Evolutionary conservation across 2,329 filamentous ascomycete genomes (phyloP), one percentile per base, ranked within the genome.

Genomic region (Clarireedia paspali): DNA sequence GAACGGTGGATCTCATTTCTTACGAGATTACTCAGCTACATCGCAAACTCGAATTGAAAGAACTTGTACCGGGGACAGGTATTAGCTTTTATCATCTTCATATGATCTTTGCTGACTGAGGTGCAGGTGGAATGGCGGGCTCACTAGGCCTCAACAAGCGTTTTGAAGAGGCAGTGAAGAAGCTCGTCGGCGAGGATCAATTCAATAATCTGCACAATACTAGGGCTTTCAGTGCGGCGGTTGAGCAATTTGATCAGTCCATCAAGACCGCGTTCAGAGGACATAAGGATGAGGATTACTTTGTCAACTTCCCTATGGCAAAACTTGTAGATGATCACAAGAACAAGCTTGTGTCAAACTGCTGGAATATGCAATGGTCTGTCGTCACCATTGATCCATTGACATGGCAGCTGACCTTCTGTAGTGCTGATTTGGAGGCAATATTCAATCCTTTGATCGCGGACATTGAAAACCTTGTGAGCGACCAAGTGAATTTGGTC

Each of bases 361-460:
- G 42, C 24, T 62, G 57, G 60, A 55, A 58, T 17, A 58, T 67
- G 50, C 61, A 59, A 58, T n/a, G 59, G 62, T 49, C 57, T 59
- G 1, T 56, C 60, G 17, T n/a, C 30, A 34, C 14, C 15, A 2
- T 15, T 6, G 5, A 12, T 14, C 15, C 5, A 27, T n/a, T 30
- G 6, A 5, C 7, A 5, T 15, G 5, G 1, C 5, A n/a, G n/a
- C 40, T 6, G 39, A 7, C 7, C 10, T 9, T 20, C 6, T 17
- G 0, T 17, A 54, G 52, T 12, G 3, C 68, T 80, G 59, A 79
- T 82, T 55, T 82, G 80, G 56, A 79, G 78, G 55, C 88, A 83
- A 23, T 74, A 68, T 57, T 64, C 66, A 4, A 65, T 44, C 73
- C 74, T 75, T 23, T 74, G 68, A 50, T 72, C 68, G 0, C 64